Base-by-base conservation (phyloP, 2,329 filamentous ascomycete genomes). In the Zymoseptoria tritici region DNA sequence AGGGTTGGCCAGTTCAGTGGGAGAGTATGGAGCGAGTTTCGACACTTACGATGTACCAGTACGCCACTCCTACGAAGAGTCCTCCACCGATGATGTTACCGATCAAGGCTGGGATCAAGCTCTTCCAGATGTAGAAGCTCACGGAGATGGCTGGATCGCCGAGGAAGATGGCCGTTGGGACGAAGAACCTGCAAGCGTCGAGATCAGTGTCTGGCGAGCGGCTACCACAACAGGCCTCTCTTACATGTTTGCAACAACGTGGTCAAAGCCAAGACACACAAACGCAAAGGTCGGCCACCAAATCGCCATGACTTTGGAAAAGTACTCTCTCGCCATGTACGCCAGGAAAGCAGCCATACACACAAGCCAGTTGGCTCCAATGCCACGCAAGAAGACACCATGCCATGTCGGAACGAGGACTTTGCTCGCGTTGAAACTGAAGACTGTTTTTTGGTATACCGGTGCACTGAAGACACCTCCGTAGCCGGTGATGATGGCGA, bases 191-290 rank as follows among this genome's bases (percentile, higher is more conserved):
- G 20, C 52, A 51, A 8, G 42, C 11, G 20, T 16, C 7, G 36
- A 20, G 5, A 9, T 46, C 36, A 46, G 36, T 46, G 16, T 46
- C 36, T n/a, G 36, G 36, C 36, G 21, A 51, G 36, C 24, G 52
- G 46, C 29, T 36, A 19, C n/a, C 16, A 19, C 46, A 24, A 26
- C 46, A 24, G 46, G 46, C 22, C 80, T 74, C 57, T 81, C 80
- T 42, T 79, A 81, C 80, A 83, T 83, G 62, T 83, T 84, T 22
- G 81, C 81, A 16, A 84, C 76, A 51, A 83, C 80, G 71, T 84
- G 82, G 59, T 84, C 81, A 2, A 83, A 71, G 0, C 49, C 56
- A 16, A 57, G 26, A 19, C 26, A 53, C 56, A 42, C 26, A 24
- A 52, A 52, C 13, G 20, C 55, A 46, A 46, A 46, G 16, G 36